Conservation (phyloP, 164 flowering plant genomes). For the Saururus chinensis region DNA sequence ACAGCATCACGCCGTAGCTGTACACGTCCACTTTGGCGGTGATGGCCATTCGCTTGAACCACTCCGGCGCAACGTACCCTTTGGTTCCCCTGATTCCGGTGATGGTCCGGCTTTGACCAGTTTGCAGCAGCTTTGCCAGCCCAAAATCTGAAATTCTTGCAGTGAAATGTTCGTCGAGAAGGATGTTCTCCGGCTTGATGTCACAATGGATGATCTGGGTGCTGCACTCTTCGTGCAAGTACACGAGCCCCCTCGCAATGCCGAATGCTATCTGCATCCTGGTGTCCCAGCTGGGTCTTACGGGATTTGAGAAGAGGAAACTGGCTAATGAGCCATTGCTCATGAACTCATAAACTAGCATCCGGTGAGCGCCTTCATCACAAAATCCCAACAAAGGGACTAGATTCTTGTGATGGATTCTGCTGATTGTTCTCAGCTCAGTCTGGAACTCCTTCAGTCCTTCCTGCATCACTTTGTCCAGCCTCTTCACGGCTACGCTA, state of each 20-base stretch:
- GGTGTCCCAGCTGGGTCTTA: not conserved
- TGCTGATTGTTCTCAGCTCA: conserved; percentile 4
- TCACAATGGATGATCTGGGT: conserved; percentile 19
- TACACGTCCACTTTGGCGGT: conserved; percentile 8
- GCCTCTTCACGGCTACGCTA: conserved; percentile 10
- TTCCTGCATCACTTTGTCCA: conserved; percentile 4
- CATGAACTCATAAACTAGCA: conserved; percentile 18
- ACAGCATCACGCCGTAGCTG: conserved; percentile 2
- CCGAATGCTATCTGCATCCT: conserved; percentile 13
- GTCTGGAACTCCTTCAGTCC: conserved; percentile 6
- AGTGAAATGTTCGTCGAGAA: conserved; percentile 8
- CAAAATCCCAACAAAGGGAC: not conserved
- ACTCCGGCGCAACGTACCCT: conserved; percentile 11
- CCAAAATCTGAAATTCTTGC: conserved; percentile 16
- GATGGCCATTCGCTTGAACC: conserved; percentile 6
- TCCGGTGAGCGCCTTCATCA: conserved; percentile 9
- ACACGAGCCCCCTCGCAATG: conserved; percentile 15
- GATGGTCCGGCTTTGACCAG: conserved; percentile 1
- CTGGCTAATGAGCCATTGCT: conserved; percentile 10
- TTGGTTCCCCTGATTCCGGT: conserved; percentile 8
- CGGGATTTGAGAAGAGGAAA: conserved; percentile 12
- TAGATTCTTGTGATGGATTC: not conserved
- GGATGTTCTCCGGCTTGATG: conserved; percentile 18
- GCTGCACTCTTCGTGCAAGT: conserved; percentile 20
- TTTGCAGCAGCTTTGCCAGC: conserved; percentile 6